Evolutionary conservation across 2,329 filamentous ascomycete genomes (phyloP), one percentile per base, ranked within the genome.

Genomic region (Thelonectria olida): DNA sequence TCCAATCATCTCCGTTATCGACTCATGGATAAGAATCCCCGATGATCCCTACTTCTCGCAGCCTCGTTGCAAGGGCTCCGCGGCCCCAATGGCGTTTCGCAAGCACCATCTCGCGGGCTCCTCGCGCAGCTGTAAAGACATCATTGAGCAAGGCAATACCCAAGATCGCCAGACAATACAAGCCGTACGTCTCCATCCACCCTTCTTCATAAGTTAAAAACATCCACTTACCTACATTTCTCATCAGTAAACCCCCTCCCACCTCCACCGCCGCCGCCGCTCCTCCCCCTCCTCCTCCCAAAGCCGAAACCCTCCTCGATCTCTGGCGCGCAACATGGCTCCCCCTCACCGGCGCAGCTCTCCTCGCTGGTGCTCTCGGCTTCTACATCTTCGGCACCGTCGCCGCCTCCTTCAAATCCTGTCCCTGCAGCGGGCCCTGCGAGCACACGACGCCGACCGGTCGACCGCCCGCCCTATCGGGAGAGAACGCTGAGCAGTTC

Each of bases 401-500:
- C 51, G 68, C 74, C 57, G 78, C 79, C 13, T 73, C 76, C 20
- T 58, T 78, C 63, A 75, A 73, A 34, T 49, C 67, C 3, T 63
- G 69, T 1, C 63, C 70, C 23, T 67, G 68, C 47, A 56, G 61
- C 23, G 63, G 61, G 36, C 69, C 72, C 62, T 73, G 71, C 58
- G 74, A 77, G 54, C 76, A 81, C 57, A 63, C 72, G 42, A 64
- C 71, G 12, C 81, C 83, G 5, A 85, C 83, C 19, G 84, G 83
- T 28, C 81, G 82, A 10, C 82, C 84, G 4, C 76, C 79, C 22
- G 79, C 80, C 54, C 76, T 85, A 65, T 79, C 77, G 17, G 74
- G 76, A 49, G 77, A 81, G 51, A 78, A 80, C 13, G 87, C 87
- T 17, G 76, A 78, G 25, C 81, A 82, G 39, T 90, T 90, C 71